phyloP scores from a whole-genome alignment of 306 rosid species.

The Quercus variabilis region DNA sequence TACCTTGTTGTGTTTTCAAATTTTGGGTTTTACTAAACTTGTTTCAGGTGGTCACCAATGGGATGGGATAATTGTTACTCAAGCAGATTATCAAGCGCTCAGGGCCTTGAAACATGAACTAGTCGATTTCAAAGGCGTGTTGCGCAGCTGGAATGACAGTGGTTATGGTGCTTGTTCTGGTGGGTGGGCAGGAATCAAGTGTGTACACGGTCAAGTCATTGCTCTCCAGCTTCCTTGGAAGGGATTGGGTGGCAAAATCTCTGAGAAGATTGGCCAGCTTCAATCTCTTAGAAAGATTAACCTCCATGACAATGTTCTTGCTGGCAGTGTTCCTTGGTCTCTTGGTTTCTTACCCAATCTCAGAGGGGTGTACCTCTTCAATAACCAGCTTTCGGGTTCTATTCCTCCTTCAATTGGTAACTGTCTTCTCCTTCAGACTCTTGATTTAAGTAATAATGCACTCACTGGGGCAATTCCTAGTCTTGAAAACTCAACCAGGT shows the following conservation, averaged over 20 bases:
- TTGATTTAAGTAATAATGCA: constrained; percentile 75
- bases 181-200: constrained; percentile 87
- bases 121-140: constrained; percentile 52
- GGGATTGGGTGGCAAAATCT: constrained; percentile 75
- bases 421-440: constrained; percentile 68
- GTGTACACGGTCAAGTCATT: constrained; percentile 80
- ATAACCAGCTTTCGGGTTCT: constrained; percentile 79
- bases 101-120: constrained; percentile 64
- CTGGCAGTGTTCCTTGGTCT: constrained; percentile 62
- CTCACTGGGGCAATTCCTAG: constrained; percentile 63
- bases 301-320: constrained; percentile 67
- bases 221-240: constrained; percentile 95
- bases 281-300: constrained; percentile 71
- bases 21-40: constrained; percentile 11
- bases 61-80: constrained; percentile 63
- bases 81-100: constrained; percentile 60
- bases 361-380: constrained; percentile 92
- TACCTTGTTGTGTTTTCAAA: constrained; percentile 33
- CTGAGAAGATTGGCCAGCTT: constrained; percentile 73
- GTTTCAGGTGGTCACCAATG: constrained; percentile 45
- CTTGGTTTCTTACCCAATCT: constrained; percentile 72
- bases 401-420: constrained; percentile 76
- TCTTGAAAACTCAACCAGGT: constrained; percentile 61
- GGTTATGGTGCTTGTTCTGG: constrained; percentile 85
- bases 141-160: constrained; percentile 84